Evolutionary conservation across 148 eudicot species (phyloP).

Genomic region (Diospyros lotus): DNA sequence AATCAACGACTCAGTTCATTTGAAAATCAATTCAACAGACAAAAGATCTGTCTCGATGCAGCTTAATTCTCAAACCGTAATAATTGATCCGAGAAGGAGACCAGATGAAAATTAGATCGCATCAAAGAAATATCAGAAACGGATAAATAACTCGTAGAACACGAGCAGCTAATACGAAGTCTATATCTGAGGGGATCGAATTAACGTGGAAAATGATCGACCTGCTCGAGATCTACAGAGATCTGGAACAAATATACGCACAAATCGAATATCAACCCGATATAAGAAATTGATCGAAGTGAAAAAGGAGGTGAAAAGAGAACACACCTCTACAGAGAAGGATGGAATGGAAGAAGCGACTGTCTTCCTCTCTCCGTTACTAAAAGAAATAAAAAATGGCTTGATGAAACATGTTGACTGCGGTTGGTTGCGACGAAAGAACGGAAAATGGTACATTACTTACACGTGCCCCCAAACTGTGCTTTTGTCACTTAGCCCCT

Average conservation of each 20-base stretch:
- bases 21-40: background rate
- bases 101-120: background rate
- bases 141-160: background rate
- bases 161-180: background rate
- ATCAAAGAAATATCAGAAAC: background rate
- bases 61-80: background rate
- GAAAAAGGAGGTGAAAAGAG: background rate
- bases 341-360: background rate
- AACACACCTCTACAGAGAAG: slow-evolving; percentile 5
- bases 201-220: background rate
- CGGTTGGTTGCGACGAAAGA: too few relatives aligned
- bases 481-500: too few relatives aligned
- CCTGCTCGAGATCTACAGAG: background rate
- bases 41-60: background rate
- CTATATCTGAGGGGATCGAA: background rate
- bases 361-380: too few relatives aligned
- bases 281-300: background rate
- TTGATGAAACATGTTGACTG: too few relatives aligned
- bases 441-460: too few relatives aligned
- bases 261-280: background rate
- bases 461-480: too few relatives aligned
- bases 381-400: too few relatives aligned
- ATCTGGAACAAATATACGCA: background rate
- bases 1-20: background rate
- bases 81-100: background rate